Base-by-base conservation (phyloP, 1,284 basidiomycete genomes). In the Austroboletus rostrupii region DNA sequence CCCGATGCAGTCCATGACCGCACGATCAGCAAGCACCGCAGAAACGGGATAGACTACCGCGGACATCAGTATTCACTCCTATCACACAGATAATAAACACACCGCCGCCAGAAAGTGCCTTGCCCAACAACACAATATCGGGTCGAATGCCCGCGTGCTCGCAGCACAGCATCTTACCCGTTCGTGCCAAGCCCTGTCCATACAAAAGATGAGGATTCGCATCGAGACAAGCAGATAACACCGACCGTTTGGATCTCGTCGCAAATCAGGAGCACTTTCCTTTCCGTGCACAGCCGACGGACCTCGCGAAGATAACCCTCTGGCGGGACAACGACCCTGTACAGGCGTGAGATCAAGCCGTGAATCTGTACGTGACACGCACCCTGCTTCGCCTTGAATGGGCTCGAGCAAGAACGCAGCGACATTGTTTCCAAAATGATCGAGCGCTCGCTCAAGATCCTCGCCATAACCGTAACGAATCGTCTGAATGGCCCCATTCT, bases 371-470 rank as follows among this genome's bases (percentile, higher is more conserved):
- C 23, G 23, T 49, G 16, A 41, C n/a, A 75, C 87, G 52, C 66
- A 91, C 90, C 94, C 96, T 11, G 96, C 96, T 73, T 99, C 96
- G 31, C 96, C 96, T 70, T 99, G 97, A 60, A 99, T 98, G 6
- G 96, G 96, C 72, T 99, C 96, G 9, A 99, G 81, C 52, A 99
- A 79, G 75, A 99, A 95, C 1, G 92, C 96, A 11, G 94, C 95
- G 28, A 92, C 85, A 57, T 91, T 80, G 56, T 88, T 72, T 20
- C 96, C 94, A 67, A 94, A 79, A 49, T 87, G 71, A 57, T 92
- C 84, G 33, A 99, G 72, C 2, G 91, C 95, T 20, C 77, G 76
- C 70, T 90, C 85, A 20, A 99, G 71, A 66, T 97, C 96, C 40
- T 85, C 83, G 28, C 88, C 75, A 56, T 87, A 78, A 46, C 92